phyloP scores from a whole-genome alignment of 1,284 basidiomycete genomes.

The Puccinia hordei region DNA sequence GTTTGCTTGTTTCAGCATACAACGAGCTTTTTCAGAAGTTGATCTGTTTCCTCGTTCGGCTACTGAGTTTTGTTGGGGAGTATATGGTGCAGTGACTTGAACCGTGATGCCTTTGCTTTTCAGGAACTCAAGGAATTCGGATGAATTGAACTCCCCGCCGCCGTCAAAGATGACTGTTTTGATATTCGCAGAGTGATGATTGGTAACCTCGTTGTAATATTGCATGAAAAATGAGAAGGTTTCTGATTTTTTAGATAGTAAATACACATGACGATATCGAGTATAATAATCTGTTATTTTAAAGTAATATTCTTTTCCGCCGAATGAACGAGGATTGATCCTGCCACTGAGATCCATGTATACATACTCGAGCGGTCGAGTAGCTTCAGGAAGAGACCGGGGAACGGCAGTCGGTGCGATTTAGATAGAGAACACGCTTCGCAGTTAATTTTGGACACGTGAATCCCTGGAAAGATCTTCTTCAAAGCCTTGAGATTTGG shows the following conservation, averaged over 20 bases:
- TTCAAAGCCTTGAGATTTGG: neutral
- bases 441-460: neutral
- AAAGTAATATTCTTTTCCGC: neutral
- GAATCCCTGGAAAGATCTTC: neutral
- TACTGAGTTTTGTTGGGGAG: neutral
- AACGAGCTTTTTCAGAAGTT: neutral
- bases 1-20: neutral
- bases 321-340: neutral
- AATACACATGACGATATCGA: conserved; percentile 10
- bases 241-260: neutral
- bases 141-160: neutral
- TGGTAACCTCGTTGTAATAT: neutral
- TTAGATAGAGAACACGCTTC: neutral
- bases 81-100: neutral
- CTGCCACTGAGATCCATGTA: neutral
- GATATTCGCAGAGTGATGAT: neutral
- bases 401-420: neutral
- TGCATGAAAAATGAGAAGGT: neutral
- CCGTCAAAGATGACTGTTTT: neutral
- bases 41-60: neutral
- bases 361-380: neutral
- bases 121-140: neutral
- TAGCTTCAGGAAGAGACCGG: neutral
- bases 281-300: neutral
- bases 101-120: neutral